Evolutionary conservation across 441 rosid species (phyloP), one percentile per base, ranked within the genome.

Genomic region (Isatis lusitanica): DNA sequence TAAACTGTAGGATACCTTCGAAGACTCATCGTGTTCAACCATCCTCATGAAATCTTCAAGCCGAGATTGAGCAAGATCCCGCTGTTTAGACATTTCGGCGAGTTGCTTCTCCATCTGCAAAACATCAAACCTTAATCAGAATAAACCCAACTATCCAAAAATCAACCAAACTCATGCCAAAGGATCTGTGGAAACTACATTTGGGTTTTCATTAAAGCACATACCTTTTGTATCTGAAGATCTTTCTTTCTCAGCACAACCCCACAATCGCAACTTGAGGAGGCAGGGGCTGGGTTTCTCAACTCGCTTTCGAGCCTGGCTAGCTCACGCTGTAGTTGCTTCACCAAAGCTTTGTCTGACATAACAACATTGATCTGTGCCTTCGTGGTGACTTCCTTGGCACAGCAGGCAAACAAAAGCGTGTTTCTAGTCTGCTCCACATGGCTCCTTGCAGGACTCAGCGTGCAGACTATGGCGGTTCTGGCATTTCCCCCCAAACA

Each of bases 391-490:
- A 95, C 97, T 90, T 95, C 99, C 83, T 95, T 95, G 44, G 99
- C 99, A 83, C 97, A 91, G 73, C 93, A 90, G 67, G 99, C 97
- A 82, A 95, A 95, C 82, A 95, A 78, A 68, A 95, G 98, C 9
- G 99, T 95, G 83, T 95, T 94, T 83, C 97, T 83, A 39, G 98
- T 89, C 84, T 90, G 99, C 81, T 94, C 98, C 63, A 88, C 96
- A 80, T 94, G 95, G 81, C 92, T 85, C 48, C 92, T 81, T 5
- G 98, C 96, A 66, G 99, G 97, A 76, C 98, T 91, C 78, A 91
- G 79, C 48, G 97, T 93, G 79, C 99, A 91, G 58, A 95, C 83
- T 74, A 95, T 90, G 72, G 98, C 95, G 53, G 98, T 93, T 85
- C 96, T 88, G 58, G 99, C 96, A 79, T 91, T 91, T 38, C 98